phyloP scores from a whole-genome alignment of 345 rosid species.

The Boechera retrofracta region DNA sequence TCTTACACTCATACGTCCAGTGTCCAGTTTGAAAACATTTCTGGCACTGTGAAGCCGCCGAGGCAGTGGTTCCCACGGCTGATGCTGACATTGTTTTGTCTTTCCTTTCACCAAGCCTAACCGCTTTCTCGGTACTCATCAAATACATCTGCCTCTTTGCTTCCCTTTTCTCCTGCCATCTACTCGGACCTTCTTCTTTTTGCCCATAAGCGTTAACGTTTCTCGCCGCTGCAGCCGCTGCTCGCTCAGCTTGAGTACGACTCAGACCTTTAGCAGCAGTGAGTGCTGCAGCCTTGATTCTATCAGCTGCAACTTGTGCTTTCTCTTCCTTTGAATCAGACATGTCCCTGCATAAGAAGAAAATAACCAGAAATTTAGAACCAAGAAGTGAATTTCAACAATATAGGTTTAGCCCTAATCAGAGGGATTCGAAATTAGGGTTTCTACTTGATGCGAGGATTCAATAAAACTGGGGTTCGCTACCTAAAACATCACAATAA shows the following conservation, averaged over 20 bases:
- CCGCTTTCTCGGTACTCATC: constrained; percentile 97
- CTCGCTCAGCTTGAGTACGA: constrained; percentile 97
- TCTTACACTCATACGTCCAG: constrained; percentile 97
- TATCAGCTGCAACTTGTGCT: constrained; percentile 86
- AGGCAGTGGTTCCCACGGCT: constrained; percentile 45
- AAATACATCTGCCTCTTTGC: constrained; percentile 95
- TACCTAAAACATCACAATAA: neutral
- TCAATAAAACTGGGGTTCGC: neutral
- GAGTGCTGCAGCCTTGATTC: constrained; percentile 92
- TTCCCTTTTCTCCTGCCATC: constrained; percentile 99
- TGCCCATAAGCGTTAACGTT: constrained; percentile 98
- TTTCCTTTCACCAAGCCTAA: constrained; percentile 91
- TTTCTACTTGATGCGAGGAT: constrained; percentile 11
- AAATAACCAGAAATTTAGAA: neutral
- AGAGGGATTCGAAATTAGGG: constrained; percentile 22
- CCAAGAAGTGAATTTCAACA: neutral
- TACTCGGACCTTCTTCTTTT: constrained; percentile 98
- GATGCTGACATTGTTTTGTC: constrained; percentile 62
- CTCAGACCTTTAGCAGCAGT: constrained; percentile 90
- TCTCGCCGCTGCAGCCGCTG: constrained; percentile 89
- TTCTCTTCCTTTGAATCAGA: constrained; percentile 89
- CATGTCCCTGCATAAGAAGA: constrained; percentile 50
- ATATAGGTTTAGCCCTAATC: neutral
- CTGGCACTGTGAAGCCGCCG: constrained; percentile 72
- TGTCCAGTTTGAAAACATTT: constrained; percentile 92